Evolutionary conservation across 2,329 filamentous ascomycete species (phyloP).

Genomic region (Chaetomium strumarium): DNA sequence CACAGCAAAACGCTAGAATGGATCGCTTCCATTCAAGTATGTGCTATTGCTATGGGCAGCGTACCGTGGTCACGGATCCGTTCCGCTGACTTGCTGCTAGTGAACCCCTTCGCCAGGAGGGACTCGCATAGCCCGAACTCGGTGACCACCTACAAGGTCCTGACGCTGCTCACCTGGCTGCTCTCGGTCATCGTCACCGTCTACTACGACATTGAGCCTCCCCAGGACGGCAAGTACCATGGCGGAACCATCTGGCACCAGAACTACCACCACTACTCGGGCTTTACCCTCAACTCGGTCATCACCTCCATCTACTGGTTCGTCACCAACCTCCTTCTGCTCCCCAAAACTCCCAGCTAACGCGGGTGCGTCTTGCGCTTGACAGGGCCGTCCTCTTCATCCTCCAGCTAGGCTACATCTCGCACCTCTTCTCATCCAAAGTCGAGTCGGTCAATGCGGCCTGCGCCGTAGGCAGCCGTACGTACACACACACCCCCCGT

Average conservation of each 20-base stretch:
- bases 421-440: slow-evolving; percentile 67
- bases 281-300: slow-evolving; percentile 66
- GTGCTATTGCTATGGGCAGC: not conserved
- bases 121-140: slow-evolving; percentile 57
- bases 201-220: slow-evolving; percentile 65
- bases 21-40: slow-evolving; percentile 16
- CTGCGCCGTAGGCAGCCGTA: slow-evolving; percentile 61
- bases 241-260: slow-evolving; percentile 68
- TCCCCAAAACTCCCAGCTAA: not conserved
- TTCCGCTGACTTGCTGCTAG: slow-evolving; percentile 34
- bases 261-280: slow-evolving; percentile 60
- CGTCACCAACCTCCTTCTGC: slow-evolving; percentile 14
- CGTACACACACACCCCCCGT: not conserved
- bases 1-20: slow-evolving; percentile 9
- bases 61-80: no score
- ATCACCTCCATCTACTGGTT: slow-evolving; percentile 72
- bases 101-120: slow-evolving; percentile 70
- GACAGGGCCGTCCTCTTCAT: slow-evolving; percentile 65
- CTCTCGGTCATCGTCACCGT: slow-evolving; percentile 65
- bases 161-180: slow-evolving; percentile 69
- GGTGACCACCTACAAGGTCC: slow-evolving; percentile 67
- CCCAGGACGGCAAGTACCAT: slow-evolving; percentile 54
- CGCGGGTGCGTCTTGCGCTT: not conserved
- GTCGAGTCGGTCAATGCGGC: slow-evolving; percentile 59
- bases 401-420: slow-evolving; percentile 69